Conservation (phyloP, 2,329 filamentous ascomycete species). For the Colletotrichum tanaceti region DNA sequence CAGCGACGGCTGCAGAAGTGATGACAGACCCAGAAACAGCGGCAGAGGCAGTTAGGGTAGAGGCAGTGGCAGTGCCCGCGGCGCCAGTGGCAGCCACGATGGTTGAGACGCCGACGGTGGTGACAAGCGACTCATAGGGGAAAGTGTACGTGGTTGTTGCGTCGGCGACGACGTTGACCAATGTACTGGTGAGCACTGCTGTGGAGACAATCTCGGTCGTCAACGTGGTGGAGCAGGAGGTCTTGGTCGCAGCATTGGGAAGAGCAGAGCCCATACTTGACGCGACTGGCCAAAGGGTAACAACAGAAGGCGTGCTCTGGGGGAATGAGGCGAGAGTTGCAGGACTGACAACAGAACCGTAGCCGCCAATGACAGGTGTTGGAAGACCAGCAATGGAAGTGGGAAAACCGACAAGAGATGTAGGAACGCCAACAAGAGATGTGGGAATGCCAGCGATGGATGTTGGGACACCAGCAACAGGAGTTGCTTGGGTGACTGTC, state of each 20-base stretch:
- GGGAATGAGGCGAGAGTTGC: not conserved
- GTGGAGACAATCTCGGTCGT: constrained; percentile 3
- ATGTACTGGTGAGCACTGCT: constrained; percentile 51
- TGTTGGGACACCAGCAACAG: not conserved
- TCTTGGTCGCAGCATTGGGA: constrained; percentile 9
- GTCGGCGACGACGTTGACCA: constrained; percentile 54
- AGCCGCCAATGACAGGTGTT: not conserved
- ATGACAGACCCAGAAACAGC: not conserved
- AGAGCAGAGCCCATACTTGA: constrained; percentile 6
- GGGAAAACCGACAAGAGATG: not conserved
- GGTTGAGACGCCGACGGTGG: constrained; percentile 14
- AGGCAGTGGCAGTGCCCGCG: constrained; percentile 7
- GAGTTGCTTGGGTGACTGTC: constrained; percentile 3
- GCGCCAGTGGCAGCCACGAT: constrained; percentile 48
- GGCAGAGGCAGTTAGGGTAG: constrained; percentile 9
- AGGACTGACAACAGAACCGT: constrained; percentile 4
- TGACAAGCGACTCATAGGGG: constrained; percentile 39
- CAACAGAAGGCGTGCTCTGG: constrained; percentile 6
- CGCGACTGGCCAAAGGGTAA: constrained; percentile 26
- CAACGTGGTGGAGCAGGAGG: constrained; percentile 22
- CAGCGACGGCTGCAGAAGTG: constrained; percentile 42
- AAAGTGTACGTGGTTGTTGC: constrained; percentile 54
- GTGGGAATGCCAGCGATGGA: not conserved
- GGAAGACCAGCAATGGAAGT: not conserved
- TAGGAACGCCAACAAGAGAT: not conserved